Conservation (phyloP, 225 moss, liverwort and hornwort genomes). For the Physcomitrium patens region DNA sequence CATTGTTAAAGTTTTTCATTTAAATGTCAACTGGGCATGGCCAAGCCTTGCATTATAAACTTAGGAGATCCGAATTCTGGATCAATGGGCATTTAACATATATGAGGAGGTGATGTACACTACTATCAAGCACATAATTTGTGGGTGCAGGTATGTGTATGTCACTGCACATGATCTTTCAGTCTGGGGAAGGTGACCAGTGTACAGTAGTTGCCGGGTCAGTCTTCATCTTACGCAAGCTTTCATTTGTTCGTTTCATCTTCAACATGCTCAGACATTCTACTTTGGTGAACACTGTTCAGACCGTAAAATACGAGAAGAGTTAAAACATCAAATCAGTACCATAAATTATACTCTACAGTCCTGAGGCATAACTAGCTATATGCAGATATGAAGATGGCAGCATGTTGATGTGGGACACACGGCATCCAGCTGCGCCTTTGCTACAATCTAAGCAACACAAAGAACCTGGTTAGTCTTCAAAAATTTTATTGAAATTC, state of each 20-base stretch:
- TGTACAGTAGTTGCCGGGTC: slow-evolving; percentile 74
- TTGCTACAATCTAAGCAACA: slow-evolving; percentile 70
- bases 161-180: slow-evolving; percentile 63
- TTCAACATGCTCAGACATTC: slow-evolving; percentile 12
- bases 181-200: slow-evolving; percentile 45
- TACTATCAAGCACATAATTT: slow-evolving; percentile 30
- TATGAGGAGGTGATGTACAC: slow-evolving; percentile 24
- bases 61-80: slow-evolving; percentile 20
- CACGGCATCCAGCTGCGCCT: slow-evolving; percentile 70
- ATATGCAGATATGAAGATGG: slow-evolving; percentile 91
- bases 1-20: slow-evolving; percentile 17
- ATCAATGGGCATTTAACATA: slow-evolving; percentile 15
- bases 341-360: not conserved
- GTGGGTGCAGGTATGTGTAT: slow-evolving; percentile 82
- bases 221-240: slow-evolving; percentile 34
- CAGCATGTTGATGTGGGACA: slow-evolving; percentile 83
- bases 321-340: not conserved
- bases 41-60: slow-evolving; percentile 19
- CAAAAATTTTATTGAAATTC: not conserved
- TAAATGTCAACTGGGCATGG: slow-evolving; percentile 15
- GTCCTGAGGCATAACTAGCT: slow-evolving; percentile 23
- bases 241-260: slow-evolving; percentile 26
- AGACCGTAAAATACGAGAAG: slow-evolving; percentile 17
- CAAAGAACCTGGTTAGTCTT: slow-evolving; percentile 81
- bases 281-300: not conserved